These are phyloP conservation scores for Phytophthora citricola DNA, from an alignment of 352 stramenopile species.

Conservation along the genomic window DNA sequence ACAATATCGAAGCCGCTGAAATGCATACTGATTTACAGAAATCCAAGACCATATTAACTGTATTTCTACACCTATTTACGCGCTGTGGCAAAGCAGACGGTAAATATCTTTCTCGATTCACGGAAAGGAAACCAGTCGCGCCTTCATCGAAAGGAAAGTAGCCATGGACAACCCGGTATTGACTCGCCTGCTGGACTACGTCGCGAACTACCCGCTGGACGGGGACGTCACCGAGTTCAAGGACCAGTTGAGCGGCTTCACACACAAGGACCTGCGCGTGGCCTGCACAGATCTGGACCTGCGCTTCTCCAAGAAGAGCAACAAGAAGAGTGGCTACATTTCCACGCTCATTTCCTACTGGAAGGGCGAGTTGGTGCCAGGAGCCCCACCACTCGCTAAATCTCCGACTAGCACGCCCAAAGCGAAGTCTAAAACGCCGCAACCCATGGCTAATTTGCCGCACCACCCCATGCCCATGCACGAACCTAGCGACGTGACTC, in stretches of 20 bases:
- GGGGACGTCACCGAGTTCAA: conserved; percentile 19
- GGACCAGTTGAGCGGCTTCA: conserved; percentile 26
- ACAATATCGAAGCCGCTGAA: too few relatives aligned
- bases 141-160: conserved; percentile 2
- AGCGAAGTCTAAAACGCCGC: not conserved
- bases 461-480: conserved; percentile 19
- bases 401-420: not conserved
- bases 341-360: conserved; percentile 20
- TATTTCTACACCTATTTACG: not conserved
- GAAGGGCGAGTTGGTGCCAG: conserved; percentile 4
- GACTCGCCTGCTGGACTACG: conserved; percentile 24
- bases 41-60: too few relatives aligned
- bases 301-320: conserved; percentile 5
- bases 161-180: conserved; percentile 18
- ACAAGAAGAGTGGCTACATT: conserved; percentile 28
- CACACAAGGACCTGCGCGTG: conserved; percentile 18
- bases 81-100: not conserved
- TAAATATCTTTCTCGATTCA: conserved; percentile 4
- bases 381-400: not conserved
- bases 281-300: conserved; percentile 24
- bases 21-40: too few relatives aligned
- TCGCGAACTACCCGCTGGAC: conserved; percentile 14
- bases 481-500: conserved; percentile 9
- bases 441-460: conserved; percentile 7
- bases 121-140: conserved; percentile 2